phyloP scores from a whole-genome alignment of 495 filamentous ascomycete genomes.

The Penicillium parvum region DNA sequence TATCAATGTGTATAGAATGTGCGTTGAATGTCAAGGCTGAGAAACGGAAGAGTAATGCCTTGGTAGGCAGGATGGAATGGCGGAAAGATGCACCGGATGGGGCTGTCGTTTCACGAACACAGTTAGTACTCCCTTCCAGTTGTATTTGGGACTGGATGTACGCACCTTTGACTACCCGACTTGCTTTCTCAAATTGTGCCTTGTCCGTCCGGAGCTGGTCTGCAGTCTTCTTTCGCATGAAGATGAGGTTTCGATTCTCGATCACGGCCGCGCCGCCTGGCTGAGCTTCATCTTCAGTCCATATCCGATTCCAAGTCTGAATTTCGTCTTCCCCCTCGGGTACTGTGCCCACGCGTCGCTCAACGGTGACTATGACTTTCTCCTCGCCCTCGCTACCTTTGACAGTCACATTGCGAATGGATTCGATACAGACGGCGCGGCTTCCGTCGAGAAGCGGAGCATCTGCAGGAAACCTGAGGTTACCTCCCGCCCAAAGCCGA shows the following conservation, averaged over 20 bases:
- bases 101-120: constrained; percentile 19
- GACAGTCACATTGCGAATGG: constrained; percentile 54
- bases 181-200: constrained; percentile 19
- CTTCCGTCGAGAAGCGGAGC: constrained; percentile 44
- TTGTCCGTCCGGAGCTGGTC: constrained; percentile 29
- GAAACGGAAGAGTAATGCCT: constrained; percentile 73
- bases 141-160: constrained; percentile 4
- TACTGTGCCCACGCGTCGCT: constrained; percentile 44
- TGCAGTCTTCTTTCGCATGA: constrained; percentile 49
- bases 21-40: constrained; percentile 83
- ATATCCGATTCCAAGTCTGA: constrained; percentile 39
- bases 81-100: constrained; percentile 50
- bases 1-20: constrained; percentile 81
- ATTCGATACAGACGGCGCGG: constrained; percentile 58
- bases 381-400: constrained; percentile 53
- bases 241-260: constrained; percentile 57
- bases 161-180: constrained; percentile 39
- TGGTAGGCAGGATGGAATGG: constrained; percentile 57
- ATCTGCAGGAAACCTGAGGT: constrained; percentile 28
- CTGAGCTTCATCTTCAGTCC: constrained; percentile 35
- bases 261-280: constrained; percentile 37
- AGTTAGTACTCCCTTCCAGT: constrained; percentile 14
- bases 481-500: constrained; percentile 79
- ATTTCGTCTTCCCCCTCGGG: constrained; percentile 31
- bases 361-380: constrained; percentile 57